These are phyloP conservation scores for Fusarium annulatum DNA, from an alignment of 2,329 filamentous ascomycete genomes.

Conservation along the genomic window DNA sequence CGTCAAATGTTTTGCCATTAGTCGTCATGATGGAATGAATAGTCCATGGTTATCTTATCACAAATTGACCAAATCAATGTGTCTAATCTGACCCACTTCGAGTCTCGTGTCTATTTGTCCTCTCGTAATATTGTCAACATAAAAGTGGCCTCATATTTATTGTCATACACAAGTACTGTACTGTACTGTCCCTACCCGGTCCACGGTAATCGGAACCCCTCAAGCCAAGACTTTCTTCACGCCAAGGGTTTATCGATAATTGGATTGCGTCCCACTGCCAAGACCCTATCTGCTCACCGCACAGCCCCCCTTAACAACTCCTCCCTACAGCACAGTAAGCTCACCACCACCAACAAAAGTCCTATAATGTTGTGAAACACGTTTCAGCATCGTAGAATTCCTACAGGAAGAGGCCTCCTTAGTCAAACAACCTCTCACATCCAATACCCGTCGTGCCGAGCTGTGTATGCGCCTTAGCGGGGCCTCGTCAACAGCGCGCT, in stretches of 20 bases:
- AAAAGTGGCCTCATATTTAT: neutral
- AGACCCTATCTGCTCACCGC: constrained; percentile 20
- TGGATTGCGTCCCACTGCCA: constrained; percentile 13
- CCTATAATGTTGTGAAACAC: neutral
- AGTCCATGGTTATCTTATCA: neutral
- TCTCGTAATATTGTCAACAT: neutral
- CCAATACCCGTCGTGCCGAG: constrained; percentile 19
- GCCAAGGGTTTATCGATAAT: constrained; percentile 8
- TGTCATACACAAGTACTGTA: neutral
- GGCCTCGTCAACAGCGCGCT: constrained; percentile 4
- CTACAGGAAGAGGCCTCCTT: neutral
- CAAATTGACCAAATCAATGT: too few relatives aligned
- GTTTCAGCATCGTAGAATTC: neutral
- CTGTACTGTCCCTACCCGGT: neutral
- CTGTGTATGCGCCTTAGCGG: constrained; percentile 16
- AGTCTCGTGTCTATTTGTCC: neutral
- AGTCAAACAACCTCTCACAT: too few relatives aligned
- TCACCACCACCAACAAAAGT: neutral
- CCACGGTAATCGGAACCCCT: constrained; percentile 2
- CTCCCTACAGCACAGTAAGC: neutral
- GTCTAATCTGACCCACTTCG: neutral
- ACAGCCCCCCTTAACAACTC: neutral
- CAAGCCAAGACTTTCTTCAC: constrained; percentile 13
- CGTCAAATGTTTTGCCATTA: neutral
- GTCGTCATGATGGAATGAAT: neutral